Evolutionary conservation across 257 asterid species (phyloP).

Genomic region (Mitragyna speciosa): DNA sequence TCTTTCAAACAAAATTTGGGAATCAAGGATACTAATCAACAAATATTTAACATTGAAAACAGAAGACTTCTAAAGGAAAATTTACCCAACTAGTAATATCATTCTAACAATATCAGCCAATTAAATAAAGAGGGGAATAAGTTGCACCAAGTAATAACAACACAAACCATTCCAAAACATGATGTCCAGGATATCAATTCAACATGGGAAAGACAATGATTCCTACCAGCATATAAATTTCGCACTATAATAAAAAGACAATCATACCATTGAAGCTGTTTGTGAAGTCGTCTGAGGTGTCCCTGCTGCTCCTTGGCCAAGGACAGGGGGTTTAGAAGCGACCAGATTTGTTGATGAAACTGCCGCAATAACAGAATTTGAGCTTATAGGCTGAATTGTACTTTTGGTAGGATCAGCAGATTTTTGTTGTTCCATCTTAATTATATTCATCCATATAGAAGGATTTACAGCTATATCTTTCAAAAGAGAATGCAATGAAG

Average conservation of each 20-base stretch:
- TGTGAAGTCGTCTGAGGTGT: conserved; percentile 43
- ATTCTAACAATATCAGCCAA: background rate
- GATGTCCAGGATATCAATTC: background rate
- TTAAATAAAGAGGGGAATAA: background rate
- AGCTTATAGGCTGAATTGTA: conserved; percentile 33
- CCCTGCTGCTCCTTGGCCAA: conserved; percentile 52
- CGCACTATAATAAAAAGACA: conserved; percentile 1
- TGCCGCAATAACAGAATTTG: conserved; percentile 52
- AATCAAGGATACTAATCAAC: background rate
- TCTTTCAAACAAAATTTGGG: background rate
- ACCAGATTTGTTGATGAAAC: conserved; percentile 39
- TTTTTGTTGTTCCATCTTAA: conserved; percentile 62
- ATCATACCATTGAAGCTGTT: conserved; percentile 52
- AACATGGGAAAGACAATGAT: background rate
- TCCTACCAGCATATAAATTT: background rate
- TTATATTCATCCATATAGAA: conserved; percentile 66
- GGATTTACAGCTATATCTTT: conserved; percentile 78
- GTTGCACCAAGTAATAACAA: background rate
- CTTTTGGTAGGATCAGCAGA: conserved; percentile 48
- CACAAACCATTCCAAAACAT: background rate
- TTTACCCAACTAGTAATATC: background rate
- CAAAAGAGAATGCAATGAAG: conserved; percentile 60
- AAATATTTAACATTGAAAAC: background rate
- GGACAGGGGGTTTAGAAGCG: conserved; percentile 33
- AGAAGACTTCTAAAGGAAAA: background rate